Conservation (phyloP, 1,139 yeast species). For the Yamadazyma conglobata region DNA sequence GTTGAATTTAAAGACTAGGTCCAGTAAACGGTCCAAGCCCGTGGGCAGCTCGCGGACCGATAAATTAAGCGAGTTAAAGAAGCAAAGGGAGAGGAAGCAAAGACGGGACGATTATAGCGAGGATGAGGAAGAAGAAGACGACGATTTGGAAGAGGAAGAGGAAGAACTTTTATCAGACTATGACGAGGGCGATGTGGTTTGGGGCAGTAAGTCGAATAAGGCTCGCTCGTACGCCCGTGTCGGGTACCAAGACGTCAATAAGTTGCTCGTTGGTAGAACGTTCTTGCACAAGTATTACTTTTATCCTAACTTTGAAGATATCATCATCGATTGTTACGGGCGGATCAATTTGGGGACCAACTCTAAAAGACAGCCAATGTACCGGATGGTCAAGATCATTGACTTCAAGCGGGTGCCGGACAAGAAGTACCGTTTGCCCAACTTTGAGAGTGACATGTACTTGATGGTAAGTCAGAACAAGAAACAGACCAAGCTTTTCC, state of each 20-base stretch:
- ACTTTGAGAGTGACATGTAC: slow-evolving; percentile 56
- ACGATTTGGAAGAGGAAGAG: slow-evolving; percentile 40
- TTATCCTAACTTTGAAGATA: slow-evolving; percentile 73
- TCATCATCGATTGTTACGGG: slow-evolving; percentile 72
- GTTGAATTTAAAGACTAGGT: slow-evolving; percentile 16
- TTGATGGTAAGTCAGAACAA: slow-evolving; percentile 63
- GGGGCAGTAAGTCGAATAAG: slow-evolving; percentile 44
- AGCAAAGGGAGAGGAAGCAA: slow-evolving; percentile 71
- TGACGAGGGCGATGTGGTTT: slow-evolving; percentile 46
- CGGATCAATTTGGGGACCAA: slow-evolving; percentile 77
- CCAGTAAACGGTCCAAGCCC: slow-evolving; percentile 27
- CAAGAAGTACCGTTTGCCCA: slow-evolving; percentile 55
- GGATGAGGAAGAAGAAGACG: slow-evolving; percentile 40
- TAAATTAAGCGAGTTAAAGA: slow-evolving; percentile 77
- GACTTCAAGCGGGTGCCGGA: slow-evolving; percentile 53
- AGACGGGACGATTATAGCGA: slow-evolving; percentile 33
- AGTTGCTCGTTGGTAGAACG: slow-evolving; percentile 72
- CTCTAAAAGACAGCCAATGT: slow-evolving; percentile 59
- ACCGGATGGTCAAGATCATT: slow-evolving; percentile 80
- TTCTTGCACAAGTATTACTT: slow-evolving; percentile 72
- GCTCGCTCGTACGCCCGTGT: slow-evolving; percentile 20
- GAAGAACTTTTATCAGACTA: slow-evolving; percentile 27
- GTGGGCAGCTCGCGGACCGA: slow-evolving; percentile 37
- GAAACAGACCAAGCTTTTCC: slow-evolving; percentile 66
- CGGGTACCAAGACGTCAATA: slow-evolving; percentile 58